Conservation (phyloP, 371 early-diverging fungal genomes). For the Actinomucor elegans region DNA sequence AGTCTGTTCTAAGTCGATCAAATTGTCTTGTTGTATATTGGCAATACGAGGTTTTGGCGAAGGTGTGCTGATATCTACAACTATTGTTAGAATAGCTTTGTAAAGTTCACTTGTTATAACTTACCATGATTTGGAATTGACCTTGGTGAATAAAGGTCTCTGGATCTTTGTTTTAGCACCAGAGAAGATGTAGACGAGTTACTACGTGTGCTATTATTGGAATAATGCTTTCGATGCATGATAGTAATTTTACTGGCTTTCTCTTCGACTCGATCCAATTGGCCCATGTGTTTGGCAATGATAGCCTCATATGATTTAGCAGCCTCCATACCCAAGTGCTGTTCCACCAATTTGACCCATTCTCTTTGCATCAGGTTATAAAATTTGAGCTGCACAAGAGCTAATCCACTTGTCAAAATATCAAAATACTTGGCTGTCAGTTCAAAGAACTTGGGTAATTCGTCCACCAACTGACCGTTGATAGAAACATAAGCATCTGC, state of each 20-base stretch:
- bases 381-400: constrained; percentile 57
- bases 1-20: constrained; percentile 7
- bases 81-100: too few species aligned
- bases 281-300: not conserved
- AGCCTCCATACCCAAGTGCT: constrained; percentile 15
- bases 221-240: constrained; percentile 4
- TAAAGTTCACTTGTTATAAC: too few species aligned
- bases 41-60: not conserved
- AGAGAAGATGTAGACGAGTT: constrained; percentile 2
- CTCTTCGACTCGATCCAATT: constrained; percentile 12
- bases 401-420: constrained; percentile 56
- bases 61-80: too few species aligned
- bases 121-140: constrained; percentile 1
- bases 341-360: constrained; percentile 33
- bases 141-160: not conserved
- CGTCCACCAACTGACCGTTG: constrained; percentile 77
- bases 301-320: constrained; percentile 10
- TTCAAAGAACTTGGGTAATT: constrained; percentile 69
- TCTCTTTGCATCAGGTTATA: constrained; percentile 41
- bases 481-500: constrained; percentile 73
- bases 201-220: not conserved
- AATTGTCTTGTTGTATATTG: not conserved
- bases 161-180: not conserved
- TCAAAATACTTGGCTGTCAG: constrained; percentile 67
- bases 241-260: constrained; percentile 14